These are phyloP conservation scores for Purshia tridentata DNA, from an alignment of 306 rosid species.

Conservation along the genomic window DNA sequence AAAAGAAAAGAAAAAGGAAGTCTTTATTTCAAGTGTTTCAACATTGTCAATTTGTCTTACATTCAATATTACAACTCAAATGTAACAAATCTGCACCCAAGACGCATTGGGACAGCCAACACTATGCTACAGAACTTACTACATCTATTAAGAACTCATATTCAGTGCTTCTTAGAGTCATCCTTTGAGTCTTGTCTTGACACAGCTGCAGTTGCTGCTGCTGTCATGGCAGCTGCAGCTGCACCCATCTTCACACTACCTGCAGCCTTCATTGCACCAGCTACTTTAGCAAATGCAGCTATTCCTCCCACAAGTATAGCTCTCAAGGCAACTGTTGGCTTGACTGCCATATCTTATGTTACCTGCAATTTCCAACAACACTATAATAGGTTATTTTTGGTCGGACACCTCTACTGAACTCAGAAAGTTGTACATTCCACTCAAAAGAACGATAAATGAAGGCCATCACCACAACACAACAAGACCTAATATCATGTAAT, in stretches of 20 bases:
- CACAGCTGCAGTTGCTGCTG: constrained; percentile 82
- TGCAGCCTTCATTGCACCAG: constrained; percentile 77
- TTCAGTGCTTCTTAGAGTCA: constrained; percentile 41
- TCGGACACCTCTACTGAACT: constrained; percentile 9
- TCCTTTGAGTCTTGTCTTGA: constrained; percentile 62
- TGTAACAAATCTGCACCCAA: background rate
- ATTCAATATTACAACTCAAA: constrained; percentile 1
- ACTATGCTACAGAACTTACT: constrained; percentile 21
- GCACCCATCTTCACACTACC: constrained; percentile 79
- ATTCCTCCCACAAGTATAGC: constrained; percentile 83
- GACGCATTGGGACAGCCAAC: background rate
- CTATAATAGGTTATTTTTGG: background rate
- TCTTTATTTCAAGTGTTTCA: constrained; percentile 10
- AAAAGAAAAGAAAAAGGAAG: background rate
- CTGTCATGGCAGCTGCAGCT: constrained; percentile 80
- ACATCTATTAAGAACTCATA: constrained; percentile 14
- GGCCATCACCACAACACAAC: background rate
- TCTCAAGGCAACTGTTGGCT: constrained; percentile 84
- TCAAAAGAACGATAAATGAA: background rate
- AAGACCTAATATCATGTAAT: too few species aligned
- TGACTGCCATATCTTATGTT: constrained; percentile 48
- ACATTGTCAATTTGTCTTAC: background rate
- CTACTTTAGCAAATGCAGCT: constrained; percentile 83
- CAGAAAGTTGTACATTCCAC: constrained; percentile 3
- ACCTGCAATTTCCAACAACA: constrained; percentile 29